These are phyloP conservation scores for Coemansia sp. DNA, from an alignment of 192 early-diverging fungal species.

Conservation along the genomic window DNA sequence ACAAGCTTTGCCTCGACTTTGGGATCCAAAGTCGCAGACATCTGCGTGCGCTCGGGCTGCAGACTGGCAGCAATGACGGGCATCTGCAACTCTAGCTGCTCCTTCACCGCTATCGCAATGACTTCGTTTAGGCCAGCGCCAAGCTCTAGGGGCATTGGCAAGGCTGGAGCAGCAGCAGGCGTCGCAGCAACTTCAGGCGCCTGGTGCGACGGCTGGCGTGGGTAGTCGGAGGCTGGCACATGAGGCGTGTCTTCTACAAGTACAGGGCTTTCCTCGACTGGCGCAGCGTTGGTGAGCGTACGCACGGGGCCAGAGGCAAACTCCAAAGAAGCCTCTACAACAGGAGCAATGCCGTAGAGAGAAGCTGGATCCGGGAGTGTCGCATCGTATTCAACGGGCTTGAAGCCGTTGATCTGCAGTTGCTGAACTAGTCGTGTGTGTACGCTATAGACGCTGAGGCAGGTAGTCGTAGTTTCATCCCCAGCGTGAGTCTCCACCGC, in stretches of 20 bases:
- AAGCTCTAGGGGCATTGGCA: background rate
- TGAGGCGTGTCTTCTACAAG: background rate
- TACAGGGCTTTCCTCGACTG: slow-evolving; percentile 6
- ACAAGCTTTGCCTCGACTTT: slow-evolving; percentile 39
- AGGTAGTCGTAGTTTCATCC: background rate
- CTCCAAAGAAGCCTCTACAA: background rate
- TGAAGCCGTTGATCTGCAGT: slow-evolving; percentile 36
- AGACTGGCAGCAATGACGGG: slow-evolving; percentile 21
- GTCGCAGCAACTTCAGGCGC: background rate
- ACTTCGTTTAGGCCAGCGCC: slow-evolving; percentile 8
- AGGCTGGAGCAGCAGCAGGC: background rate
- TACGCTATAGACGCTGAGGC: slow-evolving; percentile 47
- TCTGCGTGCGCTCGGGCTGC: background rate
- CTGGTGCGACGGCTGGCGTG: background rate
- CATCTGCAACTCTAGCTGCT: slow-evolving; percentile 32
- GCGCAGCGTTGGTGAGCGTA: slow-evolving; percentile 5
- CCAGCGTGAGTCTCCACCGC: slow-evolving; percentile 24
- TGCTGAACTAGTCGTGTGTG: slow-evolving; percentile 52
- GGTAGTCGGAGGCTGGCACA: background rate
- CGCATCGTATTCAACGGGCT: slow-evolving; percentile 19
- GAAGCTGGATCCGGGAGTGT: slow-evolving; percentile 30
- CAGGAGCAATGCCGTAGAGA: slow-evolving; percentile 17
- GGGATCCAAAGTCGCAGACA: slow-evolving; percentile 16
- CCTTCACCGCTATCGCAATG: background rate
- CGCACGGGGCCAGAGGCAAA: background rate